Base-by-base conservation (phyloP, 176 grass and related monocot species). In the Puya raimondii region DNA sequence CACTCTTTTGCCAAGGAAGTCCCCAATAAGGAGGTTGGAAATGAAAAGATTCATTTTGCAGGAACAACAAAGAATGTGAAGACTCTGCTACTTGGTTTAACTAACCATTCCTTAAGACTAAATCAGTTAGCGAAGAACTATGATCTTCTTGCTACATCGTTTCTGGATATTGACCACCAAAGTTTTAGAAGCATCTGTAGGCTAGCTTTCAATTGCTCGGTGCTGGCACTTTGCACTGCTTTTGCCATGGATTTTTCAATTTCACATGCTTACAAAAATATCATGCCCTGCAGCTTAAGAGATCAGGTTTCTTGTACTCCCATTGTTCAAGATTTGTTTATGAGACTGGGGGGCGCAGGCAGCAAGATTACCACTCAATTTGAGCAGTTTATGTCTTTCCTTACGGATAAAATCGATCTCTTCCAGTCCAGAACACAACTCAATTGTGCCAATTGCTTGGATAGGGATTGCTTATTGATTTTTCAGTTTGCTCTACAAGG, bases 61-160 rank as follows among this genome's bases (percentile, higher is more conserved):
- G 48, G 78, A 73, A 23, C 50, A 47, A 64, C 42, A 72, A 64
- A 90, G 61, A 51, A 68, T 76, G 21, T 75, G 49, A 64, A 63
- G 21, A 63, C 51, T 67, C 70, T 84, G 27, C 26, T 83, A 52
- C 65, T 76, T 83, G 74, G 66, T 84, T 73, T 97, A 68, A 76
- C 42, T 68, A 68, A 78, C 67, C 81, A 75, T 80, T 91, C 86
- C 48, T 67, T 76, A 74, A 83, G 74, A 69, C 29, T 92, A 65
- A 76, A 73, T 73, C 76, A 83, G 47, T 78, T 96, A 63, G 86
- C 79, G 59, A 91, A 92, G 51, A 81, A 77, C 67, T 96, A 89
- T 26, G 93, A 96, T 78, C 76, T 96, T 49, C 79, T 96, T 50
- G 78, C 81, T 53, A 76, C 74, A 82, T 92, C 93, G 57, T 88